phyloP scores from a whole-genome alignment of 306 rosid species.

The Hippophae gyantsensis region DNA sequence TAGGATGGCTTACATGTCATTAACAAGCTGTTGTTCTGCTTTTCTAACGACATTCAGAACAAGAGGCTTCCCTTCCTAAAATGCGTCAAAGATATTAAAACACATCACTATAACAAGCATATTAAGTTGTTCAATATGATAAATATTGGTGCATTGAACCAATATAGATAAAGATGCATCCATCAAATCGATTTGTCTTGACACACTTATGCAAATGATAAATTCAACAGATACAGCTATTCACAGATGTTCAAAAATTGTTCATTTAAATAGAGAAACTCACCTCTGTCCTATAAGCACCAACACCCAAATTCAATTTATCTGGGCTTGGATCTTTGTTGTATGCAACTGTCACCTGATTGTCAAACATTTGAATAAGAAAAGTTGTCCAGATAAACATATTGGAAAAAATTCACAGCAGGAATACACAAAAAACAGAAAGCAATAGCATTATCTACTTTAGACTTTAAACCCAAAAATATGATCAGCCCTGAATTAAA shows the following conservation, averaged over 20 bases:
- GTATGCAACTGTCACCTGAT: constrained; percentile 82
- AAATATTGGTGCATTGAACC: too few relatives aligned
- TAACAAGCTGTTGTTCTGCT: constrained; percentile 67
- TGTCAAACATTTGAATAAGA: not conserved
- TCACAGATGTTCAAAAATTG: not conserved
- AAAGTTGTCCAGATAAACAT: not conserved
- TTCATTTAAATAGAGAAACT: constrained; percentile 6
- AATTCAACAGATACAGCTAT: too few relatives aligned
- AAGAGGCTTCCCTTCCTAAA: constrained; percentile 91
- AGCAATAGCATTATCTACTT: too few relatives aligned
- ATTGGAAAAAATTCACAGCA: not conserved
- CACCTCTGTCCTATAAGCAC: constrained; percentile 98
- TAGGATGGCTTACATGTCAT: constrained; percentile 40
- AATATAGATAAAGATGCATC: too few relatives aligned
- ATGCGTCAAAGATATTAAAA: too few relatives aligned
- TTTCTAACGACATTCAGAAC: constrained; percentile 82
- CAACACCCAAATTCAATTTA: constrained; percentile 92
- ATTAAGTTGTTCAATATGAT: too few relatives aligned
- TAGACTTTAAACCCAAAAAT: too few relatives aligned
- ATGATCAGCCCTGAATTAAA: too few relatives aligned
- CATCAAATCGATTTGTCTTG: too few relatives aligned
- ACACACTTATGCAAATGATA: too few relatives aligned
- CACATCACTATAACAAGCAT: too few relatives aligned
- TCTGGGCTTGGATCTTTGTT: constrained; percentile 85
- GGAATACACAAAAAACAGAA: too few relatives aligned